Base-by-base conservation (phyloP, 2,329 filamentous ascomycete genomes). In the Colletotrichum salicis region DNA sequence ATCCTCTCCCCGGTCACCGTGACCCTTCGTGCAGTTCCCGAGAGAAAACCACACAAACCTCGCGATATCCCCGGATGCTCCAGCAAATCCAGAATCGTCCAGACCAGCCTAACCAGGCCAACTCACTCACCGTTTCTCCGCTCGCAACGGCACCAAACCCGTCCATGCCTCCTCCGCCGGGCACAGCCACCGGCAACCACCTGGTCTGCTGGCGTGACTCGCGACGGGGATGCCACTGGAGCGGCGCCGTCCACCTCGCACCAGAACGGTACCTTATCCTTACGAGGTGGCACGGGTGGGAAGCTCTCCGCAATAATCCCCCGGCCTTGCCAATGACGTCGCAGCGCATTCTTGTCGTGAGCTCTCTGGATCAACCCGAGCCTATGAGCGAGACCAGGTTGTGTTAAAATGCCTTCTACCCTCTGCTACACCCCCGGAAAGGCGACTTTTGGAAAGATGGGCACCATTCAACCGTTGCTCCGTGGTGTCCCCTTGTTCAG, bases 401-500 rank as follows among this genome's bases (percentile, higher is more conserved):
- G 54, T 41, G 48, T 64, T 73, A 72, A 74, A 74, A 71, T 73
- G 62, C 67, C 67, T 35, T 66, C 37, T 64, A 29, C 15, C 63
- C 64, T 68, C 62, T 55, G 64, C 70, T 55, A 64, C 57, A 70
- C 70, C 64, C 67, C 72, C 67, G 22, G 29, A 71, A 76, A 69
- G 70, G 73, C 71, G 67, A 35, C 24, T 73, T 75, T 68, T 73
- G 70, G 74, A 75, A 75, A 75, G 75, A 76, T 74, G 75, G 75
- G 74, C 75, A 76, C 75, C 75, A 76, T 76, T 48, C 64, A 71
- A 57, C 65, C 65, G 64, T 75, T 68, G 65, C 75, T 76, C 75
- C 73, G 73, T 74, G 74, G 75, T 76, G 75, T 76, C 74, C 75
- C 75, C 75, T 76, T 75, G 75, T 72, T 58, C 67, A 66, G 70